Conservation (phyloP, 169 alveolate species). For the Plasmodium inui region DNA sequence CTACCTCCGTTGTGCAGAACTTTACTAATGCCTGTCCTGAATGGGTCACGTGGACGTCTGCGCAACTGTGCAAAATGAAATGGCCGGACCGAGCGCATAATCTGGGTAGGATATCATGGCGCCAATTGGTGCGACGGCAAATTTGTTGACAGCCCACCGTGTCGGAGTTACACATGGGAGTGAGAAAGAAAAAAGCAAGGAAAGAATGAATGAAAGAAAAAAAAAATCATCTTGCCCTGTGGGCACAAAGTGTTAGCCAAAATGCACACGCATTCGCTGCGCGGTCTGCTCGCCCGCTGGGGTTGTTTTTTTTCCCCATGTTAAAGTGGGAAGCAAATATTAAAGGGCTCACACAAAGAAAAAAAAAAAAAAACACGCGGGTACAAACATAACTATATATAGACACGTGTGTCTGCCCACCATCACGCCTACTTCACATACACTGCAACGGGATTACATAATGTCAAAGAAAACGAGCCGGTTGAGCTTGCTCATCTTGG, state of each 20-base stretch:
- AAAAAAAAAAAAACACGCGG: neutral
- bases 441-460: neutral
- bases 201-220: neutral
- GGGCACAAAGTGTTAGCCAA: neutral
- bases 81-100: neutral
- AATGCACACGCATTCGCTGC: neutral
- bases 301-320: neutral
- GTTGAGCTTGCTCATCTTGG: constrained; percentile 56
- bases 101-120: neutral
- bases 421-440: neutral
- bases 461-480: constrained; percentile 64
- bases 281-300: neutral
- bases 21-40: neutral
- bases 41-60: neutral
- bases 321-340: neutral
- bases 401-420: neutral
- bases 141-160: neutral
- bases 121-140: neutral
- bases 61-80: neutral
- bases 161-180: neutral
- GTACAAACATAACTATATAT: neutral
- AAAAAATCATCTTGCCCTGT: neutral
- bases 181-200: neutral
- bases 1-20: neutral
- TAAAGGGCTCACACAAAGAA: neutral